These are phyloP conservation scores for Aspergillus eucalypticola DNA, from an alignment of 2,329 filamentous ascomycete genomes.

Conservation along the genomic window DNA sequence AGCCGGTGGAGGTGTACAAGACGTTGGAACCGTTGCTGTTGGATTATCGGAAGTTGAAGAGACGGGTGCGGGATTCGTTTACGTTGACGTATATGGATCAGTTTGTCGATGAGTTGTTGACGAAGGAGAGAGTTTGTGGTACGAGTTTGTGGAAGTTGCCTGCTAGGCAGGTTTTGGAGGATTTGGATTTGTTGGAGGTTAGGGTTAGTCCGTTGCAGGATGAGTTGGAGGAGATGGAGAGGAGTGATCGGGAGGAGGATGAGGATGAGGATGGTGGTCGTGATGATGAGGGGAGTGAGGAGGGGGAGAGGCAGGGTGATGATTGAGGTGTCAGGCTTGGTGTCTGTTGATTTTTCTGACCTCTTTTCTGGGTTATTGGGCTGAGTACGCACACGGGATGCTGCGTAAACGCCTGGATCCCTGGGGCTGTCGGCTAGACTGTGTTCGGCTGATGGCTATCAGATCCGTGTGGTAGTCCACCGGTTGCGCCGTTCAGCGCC, in stretches of 20 bases:
- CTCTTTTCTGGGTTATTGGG: background rate
- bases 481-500: no score
- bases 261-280: conserved; percentile 12
- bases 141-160: conserved; percentile 93
- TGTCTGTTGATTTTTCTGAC: background rate
- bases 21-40: conserved; percentile 79
- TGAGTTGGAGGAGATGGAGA: conserved; percentile 50
- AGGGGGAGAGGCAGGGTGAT: conserved; percentile 16
- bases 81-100: conserved; percentile 80
- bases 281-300: conserved; percentile 20
- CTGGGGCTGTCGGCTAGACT: no score
- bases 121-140: conserved; percentile 84
- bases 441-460: no score
- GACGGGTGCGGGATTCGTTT: conserved; percentile 73
- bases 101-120: conserved; percentile 89
- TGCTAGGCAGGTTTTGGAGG: conserved; percentile 77
- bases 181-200: conserved; percentile 82
- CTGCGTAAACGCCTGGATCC: no score
- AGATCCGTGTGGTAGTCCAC: no score
- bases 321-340: conserved; percentile 26
- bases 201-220: conserved; percentile 81
- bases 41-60: conserved; percentile 79
- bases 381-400: no score
- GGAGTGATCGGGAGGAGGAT: conserved; percentile 28
- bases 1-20: conserved; percentile 75